Conservation (phyloP, 2,329 filamentous ascomycete species). For the Stachybotrys echinatus region DNA sequence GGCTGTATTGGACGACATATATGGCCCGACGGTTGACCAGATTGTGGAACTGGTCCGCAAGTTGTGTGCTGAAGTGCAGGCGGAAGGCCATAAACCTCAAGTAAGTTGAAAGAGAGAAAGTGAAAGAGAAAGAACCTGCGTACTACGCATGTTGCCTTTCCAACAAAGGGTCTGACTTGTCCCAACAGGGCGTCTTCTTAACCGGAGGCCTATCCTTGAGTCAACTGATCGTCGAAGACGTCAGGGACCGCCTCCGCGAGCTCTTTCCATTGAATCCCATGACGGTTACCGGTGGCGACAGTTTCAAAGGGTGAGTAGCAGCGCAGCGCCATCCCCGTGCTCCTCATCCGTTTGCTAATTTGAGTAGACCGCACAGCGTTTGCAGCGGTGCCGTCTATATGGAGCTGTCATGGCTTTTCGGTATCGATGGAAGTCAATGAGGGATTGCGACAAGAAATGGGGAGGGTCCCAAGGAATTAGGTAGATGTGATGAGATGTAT, state of each 20-base stretch:
- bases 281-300: neutral
- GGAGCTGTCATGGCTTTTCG: neutral
- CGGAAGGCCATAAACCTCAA: neutral
- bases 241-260: neutral
- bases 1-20: too few species aligned
- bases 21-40: too few species aligned
- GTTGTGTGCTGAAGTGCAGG: too few species aligned
- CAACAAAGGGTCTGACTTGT: neutral
- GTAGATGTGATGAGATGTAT: too few species aligned
- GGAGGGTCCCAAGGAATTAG: too few species aligned
- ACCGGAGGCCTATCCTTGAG: neutral
- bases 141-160: too few species aligned
- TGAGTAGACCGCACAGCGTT: neutral
- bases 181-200: neutral
- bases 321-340: neutral
- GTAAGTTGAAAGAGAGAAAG: neutral
- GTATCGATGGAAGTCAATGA: neutral
- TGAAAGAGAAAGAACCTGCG: neutral
- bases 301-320: neutral
- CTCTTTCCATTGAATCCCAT: neutral
- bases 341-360: neutral
- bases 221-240: neutral
- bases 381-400: neutral
- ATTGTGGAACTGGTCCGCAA: too few species aligned
- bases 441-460: too few species aligned